Evolutionary conservation across 179 eudicot species (phyloP), one percentile per base, ranked within the genome.

Genomic region (Camellia oleifera): DNA sequence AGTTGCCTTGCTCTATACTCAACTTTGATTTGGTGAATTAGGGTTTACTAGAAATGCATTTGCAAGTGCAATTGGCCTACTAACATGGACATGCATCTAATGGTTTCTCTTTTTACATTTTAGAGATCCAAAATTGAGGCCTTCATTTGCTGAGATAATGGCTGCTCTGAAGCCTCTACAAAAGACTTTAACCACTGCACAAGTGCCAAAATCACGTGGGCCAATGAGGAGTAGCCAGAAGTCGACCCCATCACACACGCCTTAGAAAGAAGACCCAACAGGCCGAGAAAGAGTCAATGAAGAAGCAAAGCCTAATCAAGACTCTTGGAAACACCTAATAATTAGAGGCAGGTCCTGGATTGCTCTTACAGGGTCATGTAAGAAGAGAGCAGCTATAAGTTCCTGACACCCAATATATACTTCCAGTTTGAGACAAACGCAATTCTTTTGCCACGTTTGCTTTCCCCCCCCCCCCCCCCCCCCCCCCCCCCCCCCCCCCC

Each of bases 91-190:
- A 12, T 44, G 7, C 23, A 69, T 57, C 57, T 23, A 3, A 61
- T 69, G 14, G 14, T 72, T 11, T n/a, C 2, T 6, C 15, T n/a
- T 44, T 76, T 26, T 12, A 80, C 67, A 48, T 81, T 88, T 78
- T 60, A 96, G 99, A 77, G 96, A 96, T 85, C 96, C 98, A 17
- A 96, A 81, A 79, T 77, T 91, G 78, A 89, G 99, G 84, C 99
- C 99, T 53, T 78, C 97, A 60, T 96, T 96, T 84, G 73, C 93
- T 4, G 99, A 96, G 78, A 96, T 96, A 71, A 94, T 96, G 98
- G 92, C 97, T 17, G 91, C 96, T 42, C 68, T 96, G 83, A 96
- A 92, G 87, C 98, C 97, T 3, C 91, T 94, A 14, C 97, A 91
- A 82, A 94, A 88, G 92, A 84, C 95, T 54, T 60, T 86, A 44